These are phyloP conservation scores for Truncatella angustata DNA, from an alignment of 2,329 filamentous ascomycete genomes.

Conservation along the genomic window DNA sequence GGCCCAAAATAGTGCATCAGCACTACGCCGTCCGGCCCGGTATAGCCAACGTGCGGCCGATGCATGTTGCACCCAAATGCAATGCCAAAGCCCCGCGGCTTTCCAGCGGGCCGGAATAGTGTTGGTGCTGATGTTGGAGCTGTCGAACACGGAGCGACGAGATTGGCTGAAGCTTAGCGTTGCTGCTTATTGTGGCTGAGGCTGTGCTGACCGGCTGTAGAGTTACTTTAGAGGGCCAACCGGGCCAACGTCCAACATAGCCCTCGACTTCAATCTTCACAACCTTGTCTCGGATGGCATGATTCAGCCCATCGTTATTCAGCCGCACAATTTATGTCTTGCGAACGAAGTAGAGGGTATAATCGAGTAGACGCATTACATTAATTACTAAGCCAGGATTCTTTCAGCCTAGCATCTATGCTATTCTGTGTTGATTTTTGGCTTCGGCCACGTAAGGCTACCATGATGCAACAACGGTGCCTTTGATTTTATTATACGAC, in stretches of 20 bases:
- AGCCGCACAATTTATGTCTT: no score
- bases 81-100: background rate
- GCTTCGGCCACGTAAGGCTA: no score
- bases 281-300: background rate
- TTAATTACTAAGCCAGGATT: no score
- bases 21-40: background rate
- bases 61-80: background rate
- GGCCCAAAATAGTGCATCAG: slow-evolving; percentile 7
- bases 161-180: background rate
- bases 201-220: slow-evolving; percentile 2
- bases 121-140: background rate
- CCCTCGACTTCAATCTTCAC: background rate
- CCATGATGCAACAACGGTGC: no score
- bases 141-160: background rate
- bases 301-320: no score
- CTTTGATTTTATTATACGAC: no score
- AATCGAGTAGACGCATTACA: no score
- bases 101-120: background rate
- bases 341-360: no score
- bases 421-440: no score
- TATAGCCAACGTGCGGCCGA: background rate
- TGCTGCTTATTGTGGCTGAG: background rate
- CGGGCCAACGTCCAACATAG: no score
- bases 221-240: no score
- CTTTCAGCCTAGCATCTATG: no score